Percentiles rank a stretch among this genome's conserved stretches.
Conservation (phyloP, 139 green algal species). For the Spirogloea muscicola region DNA sequence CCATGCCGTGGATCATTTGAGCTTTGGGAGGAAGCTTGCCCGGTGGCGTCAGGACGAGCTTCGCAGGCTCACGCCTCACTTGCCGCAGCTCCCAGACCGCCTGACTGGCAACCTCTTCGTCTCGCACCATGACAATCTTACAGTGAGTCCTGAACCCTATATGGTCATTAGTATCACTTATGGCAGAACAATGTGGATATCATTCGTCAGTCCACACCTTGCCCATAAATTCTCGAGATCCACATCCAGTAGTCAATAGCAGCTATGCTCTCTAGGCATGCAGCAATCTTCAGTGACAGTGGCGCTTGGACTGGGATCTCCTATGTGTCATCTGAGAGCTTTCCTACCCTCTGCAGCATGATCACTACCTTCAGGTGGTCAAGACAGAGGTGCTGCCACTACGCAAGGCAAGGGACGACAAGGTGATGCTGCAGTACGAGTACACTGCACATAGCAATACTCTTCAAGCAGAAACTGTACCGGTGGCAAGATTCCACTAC, state of each 20-base stretch:
- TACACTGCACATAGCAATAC: constrained; percentile 51
- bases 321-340: too few species aligned
- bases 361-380: constrained; percentile 57
- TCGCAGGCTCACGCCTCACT: not conserved
- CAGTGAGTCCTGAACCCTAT: constrained; percentile 47
- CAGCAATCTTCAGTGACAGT: not conserved
- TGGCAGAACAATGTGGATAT: not conserved
- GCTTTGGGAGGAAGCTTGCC: constrained; percentile 45
- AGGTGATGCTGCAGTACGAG: constrained; percentile 41
- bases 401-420: not conserved
- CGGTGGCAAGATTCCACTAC: constrained; percentile 52
- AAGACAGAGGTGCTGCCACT: constrained; percentile 48
- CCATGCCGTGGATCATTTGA: constrained; percentile 50
- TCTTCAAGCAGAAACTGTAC: constrained; percentile 31
- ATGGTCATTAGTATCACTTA: not conserved
- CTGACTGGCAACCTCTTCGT: constrained; percentile 19
- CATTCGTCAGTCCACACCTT: not conserved
- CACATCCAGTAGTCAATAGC: too few species aligned
- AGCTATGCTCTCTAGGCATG: not conserved
- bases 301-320: not conserved
- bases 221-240: not conserved
- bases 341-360: constrained; percentile 31
- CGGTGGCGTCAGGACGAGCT: constrained; percentile 10
- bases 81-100: not conserved
- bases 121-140: constrained; percentile 39